These are phyloP conservation scores for Penicillium silybi DNA, from an alignment of 495 filamentous ascomycete genomes.

Conservation along the genomic window DNA sequence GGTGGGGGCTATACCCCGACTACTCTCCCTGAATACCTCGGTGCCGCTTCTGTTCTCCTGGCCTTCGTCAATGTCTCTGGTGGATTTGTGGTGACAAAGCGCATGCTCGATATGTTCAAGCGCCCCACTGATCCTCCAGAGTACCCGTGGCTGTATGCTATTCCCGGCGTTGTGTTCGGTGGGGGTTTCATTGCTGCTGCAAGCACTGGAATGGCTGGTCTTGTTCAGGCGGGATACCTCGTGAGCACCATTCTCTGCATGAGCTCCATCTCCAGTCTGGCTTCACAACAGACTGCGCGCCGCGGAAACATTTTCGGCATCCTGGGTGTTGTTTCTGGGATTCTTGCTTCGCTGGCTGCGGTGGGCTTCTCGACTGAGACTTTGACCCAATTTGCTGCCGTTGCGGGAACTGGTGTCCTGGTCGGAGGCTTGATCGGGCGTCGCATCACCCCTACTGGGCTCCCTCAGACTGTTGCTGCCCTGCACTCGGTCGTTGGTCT, in stretches of 20 bases:
- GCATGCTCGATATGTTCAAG: slow-evolving; percentile 91
- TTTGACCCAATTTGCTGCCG: slow-evolving; percentile 64
- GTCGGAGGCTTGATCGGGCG: slow-evolving; percentile 68
- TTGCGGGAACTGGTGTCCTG: slow-evolving; percentile 65
- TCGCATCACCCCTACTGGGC: slow-evolving; percentile 73
- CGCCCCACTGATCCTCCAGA: slow-evolving; percentile 76
- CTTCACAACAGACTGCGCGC: slow-evolving; percentile 71
- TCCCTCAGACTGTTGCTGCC: slow-evolving; percentile 78
- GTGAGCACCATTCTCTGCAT: slow-evolving; percentile 77
- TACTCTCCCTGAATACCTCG: slow-evolving; percentile 70
- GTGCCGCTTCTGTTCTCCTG: slow-evolving; percentile 71
- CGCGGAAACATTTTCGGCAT: slow-evolving; percentile 79
- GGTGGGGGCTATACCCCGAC: slow-evolving; percentile 68
- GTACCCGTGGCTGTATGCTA: slow-evolving; percentile 76
- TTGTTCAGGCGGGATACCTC: slow-evolving; percentile 77
- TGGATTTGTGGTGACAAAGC: slow-evolving; percentile 79
- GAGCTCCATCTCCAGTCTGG: slow-evolving; percentile 64
- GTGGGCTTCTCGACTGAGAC: slow-evolving; percentile 73
- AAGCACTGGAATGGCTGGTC: slow-evolving; percentile 69
- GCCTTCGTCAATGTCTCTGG: slow-evolving; percentile 81
- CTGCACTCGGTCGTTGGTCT: slow-evolving; percentile 80
- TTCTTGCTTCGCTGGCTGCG: slow-evolving; percentile 70
- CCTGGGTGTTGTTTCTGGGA: slow-evolving; percentile 70
- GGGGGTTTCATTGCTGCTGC: slow-evolving; percentile 74
- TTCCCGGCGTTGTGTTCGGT: slow-evolving; percentile 68